Evolutionary conservation across 2,329 filamentous ascomycete genomes (phyloP).

Genomic region (Monilinia polystroma): DNA sequence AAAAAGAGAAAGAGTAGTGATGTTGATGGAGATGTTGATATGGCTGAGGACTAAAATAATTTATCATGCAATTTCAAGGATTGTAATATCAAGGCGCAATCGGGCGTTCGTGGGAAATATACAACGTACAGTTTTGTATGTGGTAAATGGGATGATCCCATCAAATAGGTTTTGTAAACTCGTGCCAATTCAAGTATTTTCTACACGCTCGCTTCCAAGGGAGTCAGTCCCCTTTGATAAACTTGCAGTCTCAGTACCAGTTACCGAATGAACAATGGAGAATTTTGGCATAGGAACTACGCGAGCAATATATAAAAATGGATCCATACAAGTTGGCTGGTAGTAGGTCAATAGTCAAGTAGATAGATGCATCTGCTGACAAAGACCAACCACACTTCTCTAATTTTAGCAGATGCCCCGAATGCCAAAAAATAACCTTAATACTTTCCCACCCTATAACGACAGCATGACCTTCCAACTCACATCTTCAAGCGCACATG

Average conservation of each 20-base stretch:
- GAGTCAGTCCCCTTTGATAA: background rate
- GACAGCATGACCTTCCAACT: background rate
- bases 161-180: background rate
- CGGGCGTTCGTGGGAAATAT: slow-evolving; percentile 21
- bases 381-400: slow-evolving; percentile 5
- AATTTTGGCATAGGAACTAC: background rate
- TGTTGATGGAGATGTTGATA: slow-evolving; percentile 20
- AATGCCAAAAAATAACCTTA: slow-evolving; percentile 2
- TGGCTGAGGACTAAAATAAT: slow-evolving; percentile 17
- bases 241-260: background rate
- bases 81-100: slow-evolving; percentile 12
- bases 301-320: background rate
- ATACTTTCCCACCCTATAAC: background rate
- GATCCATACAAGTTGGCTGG: background rate
- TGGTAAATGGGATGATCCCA: background rate
- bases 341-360: background rate
- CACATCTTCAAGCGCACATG: slow-evolving; percentile 13
- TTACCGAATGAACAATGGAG: background rate
- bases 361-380: slow-evolving; percentile 12
- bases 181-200: slow-evolving; percentile 14
- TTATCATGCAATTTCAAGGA: slow-evolving; percentile 3
- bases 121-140: slow-evolving; percentile 16
- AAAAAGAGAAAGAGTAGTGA: slow-evolving; percentile 27
- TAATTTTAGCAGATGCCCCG: background rate
- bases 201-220: background rate